Conservation (phyloP, 2,329 filamentous ascomycete species). For the Ceratocystiopsis brevicomis region DNA sequence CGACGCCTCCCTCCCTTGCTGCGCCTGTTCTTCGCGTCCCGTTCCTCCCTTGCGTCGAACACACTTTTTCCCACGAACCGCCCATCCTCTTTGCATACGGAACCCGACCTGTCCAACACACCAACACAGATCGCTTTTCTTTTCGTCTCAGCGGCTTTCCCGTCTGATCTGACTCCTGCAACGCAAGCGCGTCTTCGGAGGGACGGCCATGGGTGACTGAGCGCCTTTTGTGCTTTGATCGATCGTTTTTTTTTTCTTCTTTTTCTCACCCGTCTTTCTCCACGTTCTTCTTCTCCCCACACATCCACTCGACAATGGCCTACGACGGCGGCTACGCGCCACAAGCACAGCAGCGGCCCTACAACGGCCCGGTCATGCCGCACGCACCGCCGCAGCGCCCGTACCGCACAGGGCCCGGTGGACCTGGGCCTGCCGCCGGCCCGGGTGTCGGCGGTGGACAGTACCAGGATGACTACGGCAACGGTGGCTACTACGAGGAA, state of each 20-base stretch:
- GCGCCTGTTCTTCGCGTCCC: too few relatives aligned
- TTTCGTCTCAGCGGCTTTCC: too few relatives aligned
- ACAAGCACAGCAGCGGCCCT: slow-evolving; percentile 23
- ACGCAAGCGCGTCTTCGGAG: too few relatives aligned
- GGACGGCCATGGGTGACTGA: too few relatives aligned
- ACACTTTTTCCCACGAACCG: too few relatives aligned
- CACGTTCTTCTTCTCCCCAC: not conserved
- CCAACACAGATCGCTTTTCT: too few relatives aligned
- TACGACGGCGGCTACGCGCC: slow-evolving; percentile 29
- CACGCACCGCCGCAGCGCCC: slow-evolving; percentile 21
- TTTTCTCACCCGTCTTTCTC: not conserved
- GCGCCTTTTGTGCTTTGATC: too few relatives aligned
- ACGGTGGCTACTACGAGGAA: not conserved
- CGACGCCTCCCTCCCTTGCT: too few relatives aligned
- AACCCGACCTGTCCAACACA: too few relatives aligned
- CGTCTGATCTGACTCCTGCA: too few relatives aligned
- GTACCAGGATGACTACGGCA: not conserved
- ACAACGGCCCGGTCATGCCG: slow-evolving; percentile 26
- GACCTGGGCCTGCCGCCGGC: slow-evolving; percentile 12
- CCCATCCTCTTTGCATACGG: too few relatives aligned
- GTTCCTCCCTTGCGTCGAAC: too few relatives aligned
- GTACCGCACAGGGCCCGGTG: slow-evolving; percentile 15
- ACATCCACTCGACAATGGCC: slow-evolving; percentile 21
- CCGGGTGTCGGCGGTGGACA: slow-evolving; percentile 10
- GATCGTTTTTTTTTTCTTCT: not conserved